phyloP scores from a whole-genome alignment of 208 protist genomes.

The Herpetomonas samuelpessoai region DNA sequence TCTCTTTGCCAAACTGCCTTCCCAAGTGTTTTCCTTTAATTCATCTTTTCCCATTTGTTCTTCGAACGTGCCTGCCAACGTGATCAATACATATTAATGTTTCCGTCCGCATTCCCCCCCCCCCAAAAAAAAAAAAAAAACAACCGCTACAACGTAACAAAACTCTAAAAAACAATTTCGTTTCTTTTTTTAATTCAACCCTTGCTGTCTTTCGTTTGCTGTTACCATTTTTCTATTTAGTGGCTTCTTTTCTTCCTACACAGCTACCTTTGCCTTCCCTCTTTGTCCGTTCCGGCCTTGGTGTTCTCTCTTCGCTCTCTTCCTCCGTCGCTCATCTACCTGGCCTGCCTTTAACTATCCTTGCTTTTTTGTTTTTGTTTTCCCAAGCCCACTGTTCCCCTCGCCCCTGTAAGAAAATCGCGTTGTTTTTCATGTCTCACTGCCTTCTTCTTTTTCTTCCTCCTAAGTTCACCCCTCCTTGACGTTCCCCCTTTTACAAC shows the following conservation, averaged over 20 bases:
- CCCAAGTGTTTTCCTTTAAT: background rate
- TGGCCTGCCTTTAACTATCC: background rate
- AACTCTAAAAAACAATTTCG: background rate
- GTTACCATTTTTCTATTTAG: background rate
- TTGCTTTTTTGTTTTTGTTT: background rate
- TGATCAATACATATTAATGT: too few relatives aligned
- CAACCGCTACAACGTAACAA: background rate
- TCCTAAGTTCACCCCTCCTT: background rate
- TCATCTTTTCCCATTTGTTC: too few relatives aligned
- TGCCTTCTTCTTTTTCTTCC: slow-evolving; percentile 5
- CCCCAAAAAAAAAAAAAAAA: slow-evolving; percentile 5
- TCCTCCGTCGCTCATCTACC: background rate
- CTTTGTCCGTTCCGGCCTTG: background rate
- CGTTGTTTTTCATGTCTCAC: background rate
- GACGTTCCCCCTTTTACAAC: too few relatives aligned
- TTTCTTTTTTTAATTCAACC: background rate
- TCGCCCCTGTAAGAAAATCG: too few relatives aligned
- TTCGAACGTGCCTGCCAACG: too few relatives aligned
- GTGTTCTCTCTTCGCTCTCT: background rate
- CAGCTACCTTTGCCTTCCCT: background rate
- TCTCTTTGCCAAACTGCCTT: background rate
- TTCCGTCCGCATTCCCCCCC: too few relatives aligned
- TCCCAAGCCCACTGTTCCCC: background rate
- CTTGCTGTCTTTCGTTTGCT: background rate
- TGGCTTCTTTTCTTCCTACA: background rate